A percentile compares a stretch with the other conserved stretches of the same genome.
phyloP scores from a whole-genome alignment of 2,329 filamentous ascomycete genomes.

The Ophiostoma perfectum region DNA sequence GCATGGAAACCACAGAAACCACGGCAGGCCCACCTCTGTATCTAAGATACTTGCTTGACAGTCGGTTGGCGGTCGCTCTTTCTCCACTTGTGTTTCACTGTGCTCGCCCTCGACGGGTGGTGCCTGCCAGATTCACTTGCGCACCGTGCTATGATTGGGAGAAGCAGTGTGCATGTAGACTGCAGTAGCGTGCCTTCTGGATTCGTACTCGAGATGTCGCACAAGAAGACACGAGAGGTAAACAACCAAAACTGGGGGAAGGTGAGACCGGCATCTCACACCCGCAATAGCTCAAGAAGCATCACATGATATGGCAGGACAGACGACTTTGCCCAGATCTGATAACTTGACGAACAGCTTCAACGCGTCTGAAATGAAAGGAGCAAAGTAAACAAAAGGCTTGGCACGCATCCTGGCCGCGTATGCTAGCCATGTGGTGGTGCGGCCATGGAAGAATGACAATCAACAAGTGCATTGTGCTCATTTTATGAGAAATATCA shows the following conservation, averaged over 20 bases:
- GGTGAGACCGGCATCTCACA: not conserved
- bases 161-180: not conserved
- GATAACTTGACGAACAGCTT: not conserved
- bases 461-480: conserved; percentile 17
- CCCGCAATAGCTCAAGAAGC: not conserved
- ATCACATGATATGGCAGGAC: not conserved
- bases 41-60: not conserved
- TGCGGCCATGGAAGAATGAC: not conserved
- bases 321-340: not conserved
- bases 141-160: conserved; percentile 5
- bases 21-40: conserved; percentile 18
- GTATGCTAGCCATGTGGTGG: conserved; percentile 7
- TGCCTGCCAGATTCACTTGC: conserved; percentile 1
- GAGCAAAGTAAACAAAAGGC: not conserved
- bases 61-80: conserved; percentile 3
- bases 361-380: not conserved
- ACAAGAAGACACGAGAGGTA: not conserved
- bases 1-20: conserved; percentile 26
- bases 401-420: not conserved
- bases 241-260: not conserved
- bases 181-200: not conserved
- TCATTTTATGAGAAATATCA: not conserved
- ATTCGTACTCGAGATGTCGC: not conserved
- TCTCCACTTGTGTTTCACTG: conserved; percentile 8
- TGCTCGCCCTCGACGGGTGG: not conserved